Evolutionary conservation across 148 eudicot species (phyloP), one percentile per base, ranked within the genome.

Genomic region (Persicaria maculosa): DNA sequence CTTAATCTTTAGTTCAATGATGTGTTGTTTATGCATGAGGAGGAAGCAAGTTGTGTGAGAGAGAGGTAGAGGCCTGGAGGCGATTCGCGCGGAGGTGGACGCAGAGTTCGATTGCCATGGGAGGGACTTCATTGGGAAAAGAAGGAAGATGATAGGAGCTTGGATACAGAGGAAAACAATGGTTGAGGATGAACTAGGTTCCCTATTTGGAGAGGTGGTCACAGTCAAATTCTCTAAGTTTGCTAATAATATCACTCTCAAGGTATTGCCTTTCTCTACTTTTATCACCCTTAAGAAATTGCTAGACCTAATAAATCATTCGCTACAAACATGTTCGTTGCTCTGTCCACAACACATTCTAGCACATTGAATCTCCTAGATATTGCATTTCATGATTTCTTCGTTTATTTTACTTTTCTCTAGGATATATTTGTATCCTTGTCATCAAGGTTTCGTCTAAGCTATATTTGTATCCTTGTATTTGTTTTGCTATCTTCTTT

Each of bases 161-260:
- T 83, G 80, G 68, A 74, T 73, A 50, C 73, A 76, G 50, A 79
- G 64, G 45, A 79, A 80, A 40, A 45, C 82, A 45, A 65, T 77
- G 53, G 98, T 78, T 50, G 98, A 92, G 47, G 97, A 92, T 79
- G 95, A 92, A 20, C 59, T 87, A 11, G 97, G 98, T 36, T 88
- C 97, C 12, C 93, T 95, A 20, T 95, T 95, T 82, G 96, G 92
- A 16, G 97, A 81, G 40, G 98, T 91, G 40, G 74, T 92, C 64
- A 80, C 83, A 5, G 98, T 96, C 17, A 95, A 95, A 77, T 73
- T 90, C n/a, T 97, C 98, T 25, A 88, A 87, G 86, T 95, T 88
- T 84, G 92, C 96, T 14, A 95, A 95, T 79, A 95, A 65, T 71
- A 88, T 95, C 75, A 92, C 97, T 19, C 82, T 88, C 54, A 92